Evolutionary conservation across 108 stramenopile species (phyloP), one percentile per base, ranked within the genome.

Genomic region (Cyclotella atomus): DNA sequence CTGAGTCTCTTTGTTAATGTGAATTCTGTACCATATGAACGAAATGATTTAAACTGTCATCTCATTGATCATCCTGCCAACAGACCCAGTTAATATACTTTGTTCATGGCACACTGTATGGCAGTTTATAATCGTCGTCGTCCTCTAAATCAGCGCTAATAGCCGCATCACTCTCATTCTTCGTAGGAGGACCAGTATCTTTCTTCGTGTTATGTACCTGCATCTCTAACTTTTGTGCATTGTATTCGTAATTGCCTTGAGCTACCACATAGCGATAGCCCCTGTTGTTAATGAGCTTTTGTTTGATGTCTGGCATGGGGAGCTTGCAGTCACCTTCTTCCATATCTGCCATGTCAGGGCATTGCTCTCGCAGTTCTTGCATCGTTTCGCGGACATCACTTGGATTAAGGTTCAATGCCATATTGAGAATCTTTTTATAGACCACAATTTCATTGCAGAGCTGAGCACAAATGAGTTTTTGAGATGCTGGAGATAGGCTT

Each of bases 71-170:
- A 1, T 23, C 5, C 52, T 23, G 24, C 52, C 21, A n/a, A 6
- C 52, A 23, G 38, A 41, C 12, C 38, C 12, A 41, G 12, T 12
- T 41, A n/a, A n/a, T n/a, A n/a, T n/a, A n/a, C 12, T 12, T 12
- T 41, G 6, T 12, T 41, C 38, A 59, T 4, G 30, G 16, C 24
- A 14, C 83, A 20, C 70, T 75, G 80, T 90, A 70, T 20, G 69
- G 69, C 56, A 70, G 46, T 15, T 70, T 29, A 46, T 70, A 70
- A 59, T 90, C 88, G 55, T 91, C 94, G 35, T 90, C 90, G 21
- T 62, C 57, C 53, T 87, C 84, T 88, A 85, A 87, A 67, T 89
- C 84, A 43, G 91, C 87, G 63, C 87, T 88, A 47, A 27, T 57
- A 1, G 45, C 44, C 3, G 30, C 86, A 47, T 79, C 34, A 25